Evolutionary conservation across 805 yeast genomes (phyloP), one percentile per base, ranked within the genome.

Genomic region (Candida stauntonica): DNA sequence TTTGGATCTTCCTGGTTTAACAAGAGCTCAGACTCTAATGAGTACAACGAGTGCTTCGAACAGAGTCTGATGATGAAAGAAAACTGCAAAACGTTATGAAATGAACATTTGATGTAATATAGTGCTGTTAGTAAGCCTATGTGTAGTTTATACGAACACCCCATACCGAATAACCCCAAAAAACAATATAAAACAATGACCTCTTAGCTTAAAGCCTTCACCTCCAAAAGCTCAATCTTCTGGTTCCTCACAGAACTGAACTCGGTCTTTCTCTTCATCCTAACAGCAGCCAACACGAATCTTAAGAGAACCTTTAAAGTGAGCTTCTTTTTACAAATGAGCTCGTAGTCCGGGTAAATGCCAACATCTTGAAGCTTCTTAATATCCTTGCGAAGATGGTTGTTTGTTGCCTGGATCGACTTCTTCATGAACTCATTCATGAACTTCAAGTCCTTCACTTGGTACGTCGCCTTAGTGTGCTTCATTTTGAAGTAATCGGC

Each of bases 401-500:
- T 40, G 29, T 49, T 57, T 12, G 49, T 57, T 8, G 50, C 46
- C 24, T 51, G 51, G 21, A 63, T 46, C 17, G 64, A 55, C 31
- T 47, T 45, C 30, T 50, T 42, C 49, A 63, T 51, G 41, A 61
- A 65, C 7, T 55, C 47, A 36, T 61, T 53, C 45, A 57, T 53
- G 44, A 58, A 67, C 42, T 51, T 60, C 41, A 67, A 55, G 45
- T 66, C 72, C 8, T 58, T 51, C 17, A 57, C 53, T 30, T 50
- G 42, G 30, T 62, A 59, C 34, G 64, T 60, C 36, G 67, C 54
- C 40, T 75, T 77, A 32, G 67, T 66, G 33, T 73, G 58, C 47
- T 68, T 72, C 36, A 76, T 68, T 46, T 61, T 67, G 54, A 67
- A 71, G 39, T 70, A 64, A 24, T 67, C 67, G 44, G 66, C 57